phyloP scores from a whole-genome alignment of 1,284 basidiomycete species.

The Microbotryomycetes sp. region DNA sequence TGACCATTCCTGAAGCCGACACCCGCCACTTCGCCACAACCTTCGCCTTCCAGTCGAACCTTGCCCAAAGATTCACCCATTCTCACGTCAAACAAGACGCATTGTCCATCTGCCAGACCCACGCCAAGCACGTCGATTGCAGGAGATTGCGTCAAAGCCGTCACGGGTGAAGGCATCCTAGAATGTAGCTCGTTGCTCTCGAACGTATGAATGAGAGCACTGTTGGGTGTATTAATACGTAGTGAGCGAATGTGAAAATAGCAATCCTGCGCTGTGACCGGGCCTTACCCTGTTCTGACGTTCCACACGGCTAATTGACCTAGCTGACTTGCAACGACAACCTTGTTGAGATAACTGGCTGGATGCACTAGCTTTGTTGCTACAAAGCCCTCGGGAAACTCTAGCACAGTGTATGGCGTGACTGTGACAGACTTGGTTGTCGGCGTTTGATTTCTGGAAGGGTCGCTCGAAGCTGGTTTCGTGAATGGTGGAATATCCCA shows the following conservation, averaged over 20 bases:
- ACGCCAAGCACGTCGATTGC: constrained; percentile 93
- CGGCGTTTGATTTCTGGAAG: constrained; percentile 35
- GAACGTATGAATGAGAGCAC: constrained; percentile 48
- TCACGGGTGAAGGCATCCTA: constrained; percentile 53
- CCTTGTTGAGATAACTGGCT: constrained; percentile 94
- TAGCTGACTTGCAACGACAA: constrained; percentile 74
- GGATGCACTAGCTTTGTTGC: constrained; percentile 84
- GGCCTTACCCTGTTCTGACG: constrained; percentile 66
- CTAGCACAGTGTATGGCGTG: constrained; percentile 55
- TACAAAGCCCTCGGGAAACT: constrained; percentile 71
- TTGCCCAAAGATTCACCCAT: constrained; percentile 81
- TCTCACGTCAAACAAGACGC: constrained; percentile 82
- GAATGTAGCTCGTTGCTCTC: constrained; percentile 27
- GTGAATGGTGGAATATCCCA: constrained; percentile 54
- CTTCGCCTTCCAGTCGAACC: constrained; percentile 75
- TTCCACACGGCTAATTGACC: constrained; percentile 94
- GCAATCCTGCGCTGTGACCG: constrained; percentile 1
- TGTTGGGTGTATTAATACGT: constrained; percentile 24
- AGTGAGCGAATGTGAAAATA: constrained; percentile 39
- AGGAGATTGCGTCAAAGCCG: constrained; percentile 78
- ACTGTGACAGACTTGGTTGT: constrained; percentile 38
- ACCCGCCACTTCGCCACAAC: constrained; percentile 55
- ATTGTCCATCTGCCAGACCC: constrained; percentile 79
- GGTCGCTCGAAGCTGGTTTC: constrained; percentile 25
- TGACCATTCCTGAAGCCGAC: constrained; percentile 81